phyloP scores from a whole-genome alignment of 1,139 yeast species.

The Yamadazyma diospyri region DNA sequence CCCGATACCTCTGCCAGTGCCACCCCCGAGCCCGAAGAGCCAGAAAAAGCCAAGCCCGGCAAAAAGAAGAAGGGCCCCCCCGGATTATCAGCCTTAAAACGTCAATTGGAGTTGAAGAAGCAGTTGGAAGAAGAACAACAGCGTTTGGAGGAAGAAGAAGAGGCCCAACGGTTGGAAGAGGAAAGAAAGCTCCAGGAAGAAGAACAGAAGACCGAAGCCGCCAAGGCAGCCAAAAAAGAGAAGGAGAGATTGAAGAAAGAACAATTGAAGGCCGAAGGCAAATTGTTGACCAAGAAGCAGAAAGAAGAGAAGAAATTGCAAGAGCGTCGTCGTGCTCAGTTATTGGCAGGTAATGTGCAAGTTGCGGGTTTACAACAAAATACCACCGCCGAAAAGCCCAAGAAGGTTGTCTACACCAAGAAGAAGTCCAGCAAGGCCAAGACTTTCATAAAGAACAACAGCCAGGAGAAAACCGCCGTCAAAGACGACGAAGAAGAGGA shows the following conservation, averaged over 20 bases:
- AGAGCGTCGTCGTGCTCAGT: constrained; percentile 87
- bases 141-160: constrained; percentile 68
- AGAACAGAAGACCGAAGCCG: constrained; percentile 66
- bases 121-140: constrained; percentile 74
- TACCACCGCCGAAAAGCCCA: constrained; percentile 43
- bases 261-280: constrained; percentile 90
- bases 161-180: constrained; percentile 59
- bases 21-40: constrained; percentile 35
- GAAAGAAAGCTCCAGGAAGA: constrained; percentile 59
- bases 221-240: constrained; percentile 71
- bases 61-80: constrained; percentile 70
- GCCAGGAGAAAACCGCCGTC: constrained; percentile 16
- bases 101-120: constrained; percentile 82
- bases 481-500: constrained; percentile 48
- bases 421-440: constrained; percentile 56
- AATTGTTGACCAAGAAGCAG: constrained; percentile 84
- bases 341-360: constrained; percentile 67
- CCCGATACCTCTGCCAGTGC: constrained; percentile 23
- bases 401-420: constrained; percentile 72
- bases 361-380: constrained; percentile 67
- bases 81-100: constrained; percentile 75
- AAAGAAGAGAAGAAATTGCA: constrained; percentile 84
- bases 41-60: constrained; percentile 24
- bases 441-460: constrained; percentile 24
- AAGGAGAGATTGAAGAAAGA: constrained; percentile 78